phyloP scores from a whole-genome alignment of 2,329 filamentous ascomycete species.

The Hypoxylon rubiginosum region DNA sequence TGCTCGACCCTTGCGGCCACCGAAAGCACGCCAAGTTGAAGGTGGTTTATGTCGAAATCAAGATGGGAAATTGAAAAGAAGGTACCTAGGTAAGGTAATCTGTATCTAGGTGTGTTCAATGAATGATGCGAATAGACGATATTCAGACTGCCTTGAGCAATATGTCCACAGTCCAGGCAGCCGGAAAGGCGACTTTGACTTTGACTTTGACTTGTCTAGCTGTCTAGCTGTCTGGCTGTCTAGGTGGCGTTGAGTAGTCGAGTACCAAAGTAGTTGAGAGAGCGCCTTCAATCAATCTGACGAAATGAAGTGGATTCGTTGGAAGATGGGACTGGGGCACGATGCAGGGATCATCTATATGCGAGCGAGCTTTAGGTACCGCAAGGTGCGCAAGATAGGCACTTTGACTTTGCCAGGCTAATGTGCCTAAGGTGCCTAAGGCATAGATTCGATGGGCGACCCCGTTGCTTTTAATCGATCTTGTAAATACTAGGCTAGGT shows the following conservation, averaged over 20 bases:
- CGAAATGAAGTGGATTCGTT: constrained; percentile 33
- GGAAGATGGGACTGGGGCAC: constrained; percentile 13
- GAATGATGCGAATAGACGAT: not conserved
- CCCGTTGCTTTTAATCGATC: not conserved
- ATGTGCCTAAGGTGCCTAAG: not conserved
- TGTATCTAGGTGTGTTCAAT: too few relatives aligned
- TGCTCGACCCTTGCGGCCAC: constrained; percentile 9
- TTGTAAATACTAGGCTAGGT: not conserved
- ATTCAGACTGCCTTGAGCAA: not conserved
- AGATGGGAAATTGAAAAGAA: too few relatives aligned
- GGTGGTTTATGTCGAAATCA: not conserved
- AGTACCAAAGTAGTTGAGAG: not conserved
- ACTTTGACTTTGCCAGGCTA: too few relatives aligned
- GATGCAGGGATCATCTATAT: not conserved
- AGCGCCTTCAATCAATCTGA: constrained; percentile 30
- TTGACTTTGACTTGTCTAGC: too few relatives aligned
- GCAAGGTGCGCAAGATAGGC: not conserved
- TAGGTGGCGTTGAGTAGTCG: not conserved
- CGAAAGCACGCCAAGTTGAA: not conserved
- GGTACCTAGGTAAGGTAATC: too few relatives aligned
- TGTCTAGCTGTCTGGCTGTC: not conserved
- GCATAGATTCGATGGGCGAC: not conserved
- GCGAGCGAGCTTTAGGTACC: not conserved
- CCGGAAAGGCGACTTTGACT: too few relatives aligned
- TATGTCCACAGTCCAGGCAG: too few relatives aligned